Evolutionary conservation across 352 stramenopile species (phyloP), one percentile per base, ranked within the genome.

Genomic region (Elongisporangium prolatum): DNA sequence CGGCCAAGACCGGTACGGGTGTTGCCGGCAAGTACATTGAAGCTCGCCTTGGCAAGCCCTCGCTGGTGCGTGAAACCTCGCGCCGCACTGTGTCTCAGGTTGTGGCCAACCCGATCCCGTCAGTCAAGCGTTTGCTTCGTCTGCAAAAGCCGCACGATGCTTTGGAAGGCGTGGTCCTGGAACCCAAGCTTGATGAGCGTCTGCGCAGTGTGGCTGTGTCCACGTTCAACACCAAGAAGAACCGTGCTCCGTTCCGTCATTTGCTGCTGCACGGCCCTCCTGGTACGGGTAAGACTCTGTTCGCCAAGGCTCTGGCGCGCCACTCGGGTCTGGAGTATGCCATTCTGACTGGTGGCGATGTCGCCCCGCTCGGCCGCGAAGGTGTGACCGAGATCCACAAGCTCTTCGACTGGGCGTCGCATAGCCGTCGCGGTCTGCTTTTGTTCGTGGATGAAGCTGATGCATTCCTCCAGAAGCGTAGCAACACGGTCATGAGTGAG

Each of bases 361-460:
- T 99, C 49, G 96, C 95, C 10, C 97, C 97, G n/a, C 81, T 99
- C 47, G 97, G 97, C 48, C 80, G 80, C 22, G 96, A 99, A 72
- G 97, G 94, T 47, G 97, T 99, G 17, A 99, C 97, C 28, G 97
- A 99, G 88, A 97, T 99, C 69, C 97, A 99, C 81, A 98, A 98
- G 77, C 71, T 99, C n/a, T 99, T 99, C 71, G 97, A 99, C 77
- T 99, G 97, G 97, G 96, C 97, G 37, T 97, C 97, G 69, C 97
- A 97, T 59, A 96, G 84, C 64, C 84, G 88, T 52, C 91, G 92
- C 38, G 97, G 97, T 52, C 72, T 99, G 63, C 65, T 99, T 56
- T 75, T 99, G 5, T 99, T 99, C 68, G 94, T 99, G 4, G 97
- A 99, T 71, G 97, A 99, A 72, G 97, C 97, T 52, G 98, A 99